Percentiles rank a stretch among this genome's conserved stretches.
These are phyloP conservation scores for Erythrophleum ivorense DNA, from an alignment of 331 rosid genomes.

Conservation along the genomic window DNA sequence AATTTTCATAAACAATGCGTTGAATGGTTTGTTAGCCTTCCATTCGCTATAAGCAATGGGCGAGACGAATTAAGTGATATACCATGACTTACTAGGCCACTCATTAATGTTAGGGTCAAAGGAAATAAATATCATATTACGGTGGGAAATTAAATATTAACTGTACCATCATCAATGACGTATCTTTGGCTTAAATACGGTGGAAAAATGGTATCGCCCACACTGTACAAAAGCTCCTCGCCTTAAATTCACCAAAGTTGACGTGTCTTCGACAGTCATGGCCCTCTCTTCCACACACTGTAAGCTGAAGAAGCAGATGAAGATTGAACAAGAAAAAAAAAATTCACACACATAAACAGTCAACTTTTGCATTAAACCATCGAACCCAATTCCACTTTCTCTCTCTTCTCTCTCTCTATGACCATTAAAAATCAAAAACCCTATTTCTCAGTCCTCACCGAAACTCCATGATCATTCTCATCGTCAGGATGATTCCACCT, in stretches of 20 bases:
- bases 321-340: neutral
- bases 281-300: neutral
- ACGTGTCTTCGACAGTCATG: conserved; percentile 30
- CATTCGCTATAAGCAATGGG: neutral
- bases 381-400: neutral
- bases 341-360: neutral
- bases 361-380: conserved; percentile 48
- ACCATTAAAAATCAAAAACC: conserved; percentile 15
- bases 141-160: neutral
- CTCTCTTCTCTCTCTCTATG: neutral
- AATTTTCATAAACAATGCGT: neutral
- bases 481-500: conserved; percentile 3
- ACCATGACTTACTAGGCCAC: neutral
- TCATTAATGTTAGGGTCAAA: neutral
- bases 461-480: neutral
- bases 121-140: neutral
- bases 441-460: neutral
- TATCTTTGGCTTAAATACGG: neutral
- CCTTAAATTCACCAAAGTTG: conserved; percentile 43
- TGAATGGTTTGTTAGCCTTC: neutral
- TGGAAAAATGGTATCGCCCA: neutral
- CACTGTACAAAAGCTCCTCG: conserved; percentile 13
- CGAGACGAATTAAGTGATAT: neutral
- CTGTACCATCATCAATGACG: conserved; percentile 5
- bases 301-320: conserved; percentile 18